Base-by-base conservation (phyloP, 495 filamentous ascomycete genomes). In the Hypoxylon cercidicola region DNA sequence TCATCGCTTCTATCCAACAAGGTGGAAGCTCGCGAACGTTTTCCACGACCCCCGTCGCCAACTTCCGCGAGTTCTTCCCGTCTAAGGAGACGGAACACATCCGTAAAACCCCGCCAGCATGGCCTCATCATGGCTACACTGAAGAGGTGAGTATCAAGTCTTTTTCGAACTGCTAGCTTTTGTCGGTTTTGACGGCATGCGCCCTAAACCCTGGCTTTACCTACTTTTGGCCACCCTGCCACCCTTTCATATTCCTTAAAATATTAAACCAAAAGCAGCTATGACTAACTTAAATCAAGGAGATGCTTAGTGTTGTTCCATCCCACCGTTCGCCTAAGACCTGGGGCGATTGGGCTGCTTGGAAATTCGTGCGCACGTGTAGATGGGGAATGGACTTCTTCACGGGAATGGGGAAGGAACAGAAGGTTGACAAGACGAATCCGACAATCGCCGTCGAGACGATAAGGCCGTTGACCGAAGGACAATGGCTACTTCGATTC, bases 401-500 rank as follows among this genome's bases (percentile, higher is more conserved):
- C 25, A 83, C 81, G 0, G 81, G 81, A 3, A 76, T 83, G 63
- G 66, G 64, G 8, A 72, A 71, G 6, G 74, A 76, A 13, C 78
- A 81, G 55, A 74, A 81, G 30, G 75, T 78, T 21, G 77, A 83
- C 65, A 81, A 77, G 68, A 62, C 68, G 41, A 72, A 82, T 48
- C 79, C 79, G 0, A 83, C 79, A 0, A 81, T 77, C 1, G 75
- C 79, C 16, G 59, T 78, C 32, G 68, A 72, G 9, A 75, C 81
- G 0, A 69, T 76, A n/a, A 73, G 75, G 48, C 81, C 81, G 11
- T 60, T 83, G 16, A 81, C 77, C 0, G 81, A 83, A 50, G 72
- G 70, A 1, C 81, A 83, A 72, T 83, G 81, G 81, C 76, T 97
- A 37, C 83, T 90, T 10, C 84, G 95, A 18, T 91, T 96, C 67